phyloP scores from a whole-genome alignment of 306 rosid species.

The Datisca glomerata region DNA sequence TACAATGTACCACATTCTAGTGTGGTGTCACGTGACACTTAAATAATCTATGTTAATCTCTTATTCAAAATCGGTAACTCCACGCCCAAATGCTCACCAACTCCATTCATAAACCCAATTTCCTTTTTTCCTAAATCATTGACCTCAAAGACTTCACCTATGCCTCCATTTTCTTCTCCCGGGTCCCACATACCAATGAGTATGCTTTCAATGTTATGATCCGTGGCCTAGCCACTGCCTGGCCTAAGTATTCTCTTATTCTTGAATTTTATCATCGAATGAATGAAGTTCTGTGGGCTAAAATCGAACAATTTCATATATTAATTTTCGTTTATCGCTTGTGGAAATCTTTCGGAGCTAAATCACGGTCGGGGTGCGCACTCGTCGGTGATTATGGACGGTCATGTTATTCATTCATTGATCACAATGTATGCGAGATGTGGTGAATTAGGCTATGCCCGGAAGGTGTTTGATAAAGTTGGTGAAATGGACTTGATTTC shows the following conservation, averaged over 20 bases:
- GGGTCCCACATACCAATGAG: constrained; percentile 42
- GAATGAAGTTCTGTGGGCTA: constrained; percentile 32
- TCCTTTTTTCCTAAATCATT: constrained; percentile 47
- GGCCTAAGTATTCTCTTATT: constrained; percentile 43
- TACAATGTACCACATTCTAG: too few relatives aligned
- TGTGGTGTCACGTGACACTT: too few relatives aligned
- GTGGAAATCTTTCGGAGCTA: constrained; percentile 37
- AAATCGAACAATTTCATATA: constrained; percentile 50
- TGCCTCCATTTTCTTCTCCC: constrained; percentile 40
- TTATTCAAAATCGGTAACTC: too few relatives aligned
- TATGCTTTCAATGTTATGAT: constrained; percentile 81
- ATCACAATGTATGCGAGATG: constrained; percentile 59
- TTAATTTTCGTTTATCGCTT: constrained; percentile 77
- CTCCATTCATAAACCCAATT: constrained; percentile 50
- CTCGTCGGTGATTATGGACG: constrained; percentile 37
- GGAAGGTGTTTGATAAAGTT: constrained; percentile 76
- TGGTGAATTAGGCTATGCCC: constrained; percentile 32
- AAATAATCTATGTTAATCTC: too few relatives aligned
- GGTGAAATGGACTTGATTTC: constrained; percentile 48
- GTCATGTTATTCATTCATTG: constrained; percentile 49
- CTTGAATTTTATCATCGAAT: constrained; percentile 39
- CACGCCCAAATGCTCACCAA: constrained; percentile 62
- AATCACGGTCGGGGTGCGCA: constrained; percentile 37
- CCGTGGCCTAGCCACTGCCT: constrained; percentile 68
- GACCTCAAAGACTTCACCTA: constrained; percentile 45